phyloP scores from a whole-genome alignment of 768 basidiomycete genomes.

The Suillus occidentalis region DNA sequence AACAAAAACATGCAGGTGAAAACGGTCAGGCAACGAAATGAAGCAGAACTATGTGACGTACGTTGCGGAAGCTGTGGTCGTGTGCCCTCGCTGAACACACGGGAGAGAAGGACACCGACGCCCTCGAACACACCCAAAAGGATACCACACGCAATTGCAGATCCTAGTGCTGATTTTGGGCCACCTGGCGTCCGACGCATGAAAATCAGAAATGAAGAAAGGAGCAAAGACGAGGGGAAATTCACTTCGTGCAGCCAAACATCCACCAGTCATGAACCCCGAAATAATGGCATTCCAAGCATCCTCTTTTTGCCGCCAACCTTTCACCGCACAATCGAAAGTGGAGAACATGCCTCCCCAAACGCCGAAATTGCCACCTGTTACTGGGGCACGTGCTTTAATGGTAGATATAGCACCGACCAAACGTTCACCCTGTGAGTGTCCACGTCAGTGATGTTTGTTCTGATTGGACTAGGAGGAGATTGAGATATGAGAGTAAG shows the following conservation, averaged over 20 bases:
- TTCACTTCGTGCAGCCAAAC: constrained; percentile 90
- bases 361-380: constrained; percentile 94
- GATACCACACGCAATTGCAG: constrained; percentile 96
- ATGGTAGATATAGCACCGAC: constrained; percentile 93
- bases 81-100: constrained; percentile 83
- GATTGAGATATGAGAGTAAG: background rate
- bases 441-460: background rate
- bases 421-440: constrained; percentile 83
- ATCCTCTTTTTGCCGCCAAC: constrained; percentile 95
- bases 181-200: constrained; percentile 58
- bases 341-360: constrained; percentile 99
- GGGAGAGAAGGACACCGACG: constrained; percentile 88
- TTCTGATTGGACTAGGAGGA: background rate
- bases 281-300: constrained; percentile 99
- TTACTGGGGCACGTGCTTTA: constrained; percentile 97
- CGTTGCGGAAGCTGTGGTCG: constrained; percentile 79
- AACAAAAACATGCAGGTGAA: background rate
- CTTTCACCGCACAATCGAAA: constrained; percentile 98
- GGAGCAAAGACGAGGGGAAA: constrained; percentile 18
- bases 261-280: constrained; percentile 98
- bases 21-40: background rate
- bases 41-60: constrained; percentile 40
- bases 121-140: constrained; percentile 93
- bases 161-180: constrained; percentile 85
- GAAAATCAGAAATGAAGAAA: background rate